These are phyloP conservation scores for Ophiostoma fasciatum DNA, from an alignment of 2,329 filamentous ascomycete genomes.

Conservation along the genomic window DNA sequence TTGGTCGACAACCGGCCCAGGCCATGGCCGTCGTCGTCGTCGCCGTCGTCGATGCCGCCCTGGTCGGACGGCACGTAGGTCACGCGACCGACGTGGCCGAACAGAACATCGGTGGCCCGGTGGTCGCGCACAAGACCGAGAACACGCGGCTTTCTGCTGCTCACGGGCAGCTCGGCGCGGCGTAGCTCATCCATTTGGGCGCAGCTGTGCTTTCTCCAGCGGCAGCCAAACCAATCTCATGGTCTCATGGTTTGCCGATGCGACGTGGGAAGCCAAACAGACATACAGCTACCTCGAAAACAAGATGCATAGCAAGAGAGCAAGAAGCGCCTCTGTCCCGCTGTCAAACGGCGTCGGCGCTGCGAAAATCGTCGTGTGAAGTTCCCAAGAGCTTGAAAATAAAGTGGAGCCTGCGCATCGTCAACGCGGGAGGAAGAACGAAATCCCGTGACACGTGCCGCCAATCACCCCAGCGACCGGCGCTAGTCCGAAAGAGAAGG, in stretches of 20 bases:
- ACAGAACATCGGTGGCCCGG: slow-evolving; percentile 30
- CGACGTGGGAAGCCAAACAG: too few relatives aligned
- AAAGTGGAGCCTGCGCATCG: slow-evolving; percentile 1
- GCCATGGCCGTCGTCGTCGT: background rate
- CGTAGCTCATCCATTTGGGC: slow-evolving; percentile 15
- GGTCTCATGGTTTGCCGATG: too few relatives aligned
- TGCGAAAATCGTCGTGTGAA: too few relatives aligned
- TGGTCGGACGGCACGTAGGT: slow-evolving; percentile 24
- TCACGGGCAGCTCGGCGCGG: background rate
- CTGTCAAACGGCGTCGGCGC: too few relatives aligned
- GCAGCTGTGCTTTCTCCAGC: background rate
- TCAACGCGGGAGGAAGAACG: slow-evolving; percentile 4
- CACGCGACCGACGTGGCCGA: slow-evolving; percentile 37
- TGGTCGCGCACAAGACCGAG: slow-evolving; percentile 19
- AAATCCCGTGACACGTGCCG: background rate
- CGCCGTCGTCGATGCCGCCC: slow-evolving; percentile 18
- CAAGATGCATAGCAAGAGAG: too few relatives aligned
- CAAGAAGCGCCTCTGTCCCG: too few relatives aligned
- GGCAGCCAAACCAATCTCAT: slow-evolving; percentile 1
- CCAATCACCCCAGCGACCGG: slow-evolving; percentile 9
- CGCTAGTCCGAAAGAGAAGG: slow-evolving; percentile 5
- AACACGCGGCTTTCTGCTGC: too few relatives aligned
- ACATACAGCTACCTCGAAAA: too few relatives aligned
- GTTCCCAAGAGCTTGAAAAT: too few relatives aligned
- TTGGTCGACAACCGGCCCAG: slow-evolving; percentile 8